Percentiles rank a stretch among this genome's conserved stretches.
Evolutionary conservation across 305 asterid species (phyloP).

Genomic region (Rubia peregrina): DNA sequence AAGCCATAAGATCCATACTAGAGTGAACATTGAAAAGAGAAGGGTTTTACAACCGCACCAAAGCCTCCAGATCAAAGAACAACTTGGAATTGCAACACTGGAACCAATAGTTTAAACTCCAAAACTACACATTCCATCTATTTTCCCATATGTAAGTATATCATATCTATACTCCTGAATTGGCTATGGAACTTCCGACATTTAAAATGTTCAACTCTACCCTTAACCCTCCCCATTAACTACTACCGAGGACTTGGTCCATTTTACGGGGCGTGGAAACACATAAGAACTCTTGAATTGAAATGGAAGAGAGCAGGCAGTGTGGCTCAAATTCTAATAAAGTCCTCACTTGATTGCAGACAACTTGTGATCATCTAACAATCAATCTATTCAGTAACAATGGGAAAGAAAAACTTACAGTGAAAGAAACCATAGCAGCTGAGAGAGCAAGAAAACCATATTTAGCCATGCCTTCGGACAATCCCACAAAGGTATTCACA

Average conservation of each 20-base stretch:
- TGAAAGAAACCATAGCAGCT: conserved; percentile 65
- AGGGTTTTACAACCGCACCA: not conserved
- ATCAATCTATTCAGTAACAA: not conserved
- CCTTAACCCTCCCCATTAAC: not conserved
- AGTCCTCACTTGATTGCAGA: not conserved
- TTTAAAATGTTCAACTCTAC: not conserved
- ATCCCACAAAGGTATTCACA: conserved; percentile 61
- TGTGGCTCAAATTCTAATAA: not conserved
- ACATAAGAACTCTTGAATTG: not conserved
- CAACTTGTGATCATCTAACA: not conserved
- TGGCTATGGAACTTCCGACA: not conserved
- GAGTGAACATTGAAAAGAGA: not conserved
- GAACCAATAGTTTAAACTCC: not conserved
- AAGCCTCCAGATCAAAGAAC: not conserved
- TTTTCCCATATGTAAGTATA: not conserved
- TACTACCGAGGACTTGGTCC: not conserved
- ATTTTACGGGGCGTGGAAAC: not conserved
- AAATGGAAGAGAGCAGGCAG: not conserved
- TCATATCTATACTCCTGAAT: not conserved
- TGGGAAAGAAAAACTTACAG: conserved; percentile 52
- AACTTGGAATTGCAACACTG: not conserved
- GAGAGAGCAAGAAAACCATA: conserved; percentile 91
- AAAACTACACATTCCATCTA: not conserved
- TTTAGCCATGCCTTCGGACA: conserved; percentile 95
- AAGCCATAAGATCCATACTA: not conserved